A percentile compares a stretch with the other conserved stretches of the same genome.
These are phyloP conservation scores for Neurospora discreta DNA, from an alignment of 495 filamentous ascomycete species.

Conservation along the genomic window DNA sequence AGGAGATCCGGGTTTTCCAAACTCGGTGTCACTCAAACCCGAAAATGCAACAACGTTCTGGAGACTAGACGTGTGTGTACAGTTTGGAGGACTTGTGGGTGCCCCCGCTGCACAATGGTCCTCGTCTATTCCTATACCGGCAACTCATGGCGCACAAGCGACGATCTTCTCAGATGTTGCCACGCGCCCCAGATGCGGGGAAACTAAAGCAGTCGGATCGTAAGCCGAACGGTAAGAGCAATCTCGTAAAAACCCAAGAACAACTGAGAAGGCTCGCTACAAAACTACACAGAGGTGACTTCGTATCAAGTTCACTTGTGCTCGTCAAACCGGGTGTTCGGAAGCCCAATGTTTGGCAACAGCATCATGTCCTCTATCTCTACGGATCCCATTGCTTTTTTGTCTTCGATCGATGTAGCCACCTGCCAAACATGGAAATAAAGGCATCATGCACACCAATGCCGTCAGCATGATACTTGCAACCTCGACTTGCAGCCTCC, in stretches of 20 bases:
- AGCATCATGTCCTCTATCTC: neutral
- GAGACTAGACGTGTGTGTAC: neutral
- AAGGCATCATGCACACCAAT: no score
- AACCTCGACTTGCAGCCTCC: no score
- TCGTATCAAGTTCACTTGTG: neutral
- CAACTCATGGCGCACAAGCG: neutral
- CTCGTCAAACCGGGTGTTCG: neutral
- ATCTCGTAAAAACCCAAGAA: neutral
- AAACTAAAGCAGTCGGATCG: neutral
- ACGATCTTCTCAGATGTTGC: neutral
- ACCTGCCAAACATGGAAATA: no score
- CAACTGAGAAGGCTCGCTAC: neutral
- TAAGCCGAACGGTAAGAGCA: neutral
- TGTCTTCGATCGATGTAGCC: neutral
- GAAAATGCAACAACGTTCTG: neutral
- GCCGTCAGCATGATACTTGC: no score
- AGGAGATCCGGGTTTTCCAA: neutral
- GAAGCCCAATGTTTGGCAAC: neutral
- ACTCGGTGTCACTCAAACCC: neutral
- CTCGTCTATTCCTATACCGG: neutral
- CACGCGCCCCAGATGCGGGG: neutral
- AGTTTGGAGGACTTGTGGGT: neutral
- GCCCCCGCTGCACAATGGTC: neutral
- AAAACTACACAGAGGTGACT: neutral
- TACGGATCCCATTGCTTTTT: neutral